phyloP scores from a whole-genome alignment of 2,329 filamentous ascomycete species.

The Aureobasidium subglaciale region DNA sequence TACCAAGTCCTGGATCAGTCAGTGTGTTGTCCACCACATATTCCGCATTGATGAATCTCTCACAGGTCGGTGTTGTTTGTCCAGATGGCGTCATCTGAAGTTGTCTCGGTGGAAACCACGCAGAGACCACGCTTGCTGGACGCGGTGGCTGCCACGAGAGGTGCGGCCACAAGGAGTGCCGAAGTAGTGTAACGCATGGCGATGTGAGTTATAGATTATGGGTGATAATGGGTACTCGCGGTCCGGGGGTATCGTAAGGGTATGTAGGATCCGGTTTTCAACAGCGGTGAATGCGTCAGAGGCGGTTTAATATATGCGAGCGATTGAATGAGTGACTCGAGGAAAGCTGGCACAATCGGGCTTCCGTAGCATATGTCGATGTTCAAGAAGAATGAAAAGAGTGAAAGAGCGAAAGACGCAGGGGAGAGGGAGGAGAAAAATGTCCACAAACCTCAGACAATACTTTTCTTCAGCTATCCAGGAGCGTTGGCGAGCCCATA shows the following conservation, averaged over 20 bases:
- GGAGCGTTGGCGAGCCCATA: slow-evolving; percentile 10
- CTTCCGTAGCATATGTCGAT: not conserved
- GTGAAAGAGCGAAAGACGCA: not conserved
- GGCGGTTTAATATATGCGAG: slow-evolving; percentile 8
- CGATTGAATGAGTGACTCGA: not conserved
- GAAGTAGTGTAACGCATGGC: slow-evolving; percentile 6
- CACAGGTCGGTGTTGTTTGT: slow-evolving; percentile 48
- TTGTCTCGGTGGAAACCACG: slow-evolving; percentile 48
- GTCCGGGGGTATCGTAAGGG: not conserved
- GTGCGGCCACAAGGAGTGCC: slow-evolving; percentile 9
- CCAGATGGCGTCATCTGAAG: slow-evolving; percentile 62
- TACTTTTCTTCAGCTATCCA: slow-evolving; percentile 9
- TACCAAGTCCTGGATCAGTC: slow-evolving; percentile 56
- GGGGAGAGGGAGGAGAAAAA: not conserved
- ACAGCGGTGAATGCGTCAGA: slow-evolving; percentile 3
- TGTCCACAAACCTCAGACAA: slow-evolving; percentile 9
- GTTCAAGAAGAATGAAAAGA: not conserved
- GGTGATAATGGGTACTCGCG: not conserved
- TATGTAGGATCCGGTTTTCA: not conserved
- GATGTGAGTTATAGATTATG: not conserved
- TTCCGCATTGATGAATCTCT: not conserved
- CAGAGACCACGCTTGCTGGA: slow-evolving; percentile 65
- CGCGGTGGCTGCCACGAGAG: slow-evolving; percentile 20
- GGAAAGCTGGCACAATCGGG: not conserved
- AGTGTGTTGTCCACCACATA: not conserved